Base-by-base conservation (phyloP, 441 rosid genomes). In the Raphanus hybrid region DNA sequence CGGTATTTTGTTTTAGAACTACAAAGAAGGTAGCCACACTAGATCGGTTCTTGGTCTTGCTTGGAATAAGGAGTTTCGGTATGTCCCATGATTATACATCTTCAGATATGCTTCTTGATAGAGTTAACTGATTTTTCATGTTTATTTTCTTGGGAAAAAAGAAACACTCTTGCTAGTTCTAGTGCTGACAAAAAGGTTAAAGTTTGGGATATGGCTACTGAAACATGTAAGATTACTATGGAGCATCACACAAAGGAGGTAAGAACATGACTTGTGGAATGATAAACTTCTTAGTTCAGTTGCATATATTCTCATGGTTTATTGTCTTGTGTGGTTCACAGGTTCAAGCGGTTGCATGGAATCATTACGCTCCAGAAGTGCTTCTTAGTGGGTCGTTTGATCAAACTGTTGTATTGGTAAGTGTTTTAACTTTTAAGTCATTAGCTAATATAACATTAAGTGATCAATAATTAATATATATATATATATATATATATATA, bases 31-130 rank as follows among this genome's bases (percentile, higher is more conserved):
- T 62, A 91, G 98, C 80, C 98, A 95, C 80, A 95, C 89, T 8
- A 92, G 85, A 83, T 83, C 93, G 39, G 92, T 95, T 50, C 97
- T 95, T 76, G 91, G 94, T 85, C 96, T 95, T 79, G 97, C 98
- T 75, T 92, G 98, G 99, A 95, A 92, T 85, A 95, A 88, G 84
- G 96, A 89, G 78, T 88, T 82, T 86, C 87, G 97, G 97, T 90
- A 64, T 69, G 85, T 82, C 43, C 57, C 64, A 50, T 10, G n/a
- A 20, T 54, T 43, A 43, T 43, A 45, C 52, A 45, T 45, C 52
- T 45, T 45, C 52, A 45, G 52, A 45, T 45, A 11, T 45, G 52
- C 52, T 45, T 45, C 52, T 45, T 45, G 50, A 9, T 43, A 11
- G 15, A 45, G 5, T 45, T 12, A 5, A 0, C 52, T 45, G 52